Evolutionary conservation across 2,329 filamentous ascomycete genomes (phyloP), one percentile per base, ranked within the genome.

Genomic region (Podosphaera xanthii): DNA sequence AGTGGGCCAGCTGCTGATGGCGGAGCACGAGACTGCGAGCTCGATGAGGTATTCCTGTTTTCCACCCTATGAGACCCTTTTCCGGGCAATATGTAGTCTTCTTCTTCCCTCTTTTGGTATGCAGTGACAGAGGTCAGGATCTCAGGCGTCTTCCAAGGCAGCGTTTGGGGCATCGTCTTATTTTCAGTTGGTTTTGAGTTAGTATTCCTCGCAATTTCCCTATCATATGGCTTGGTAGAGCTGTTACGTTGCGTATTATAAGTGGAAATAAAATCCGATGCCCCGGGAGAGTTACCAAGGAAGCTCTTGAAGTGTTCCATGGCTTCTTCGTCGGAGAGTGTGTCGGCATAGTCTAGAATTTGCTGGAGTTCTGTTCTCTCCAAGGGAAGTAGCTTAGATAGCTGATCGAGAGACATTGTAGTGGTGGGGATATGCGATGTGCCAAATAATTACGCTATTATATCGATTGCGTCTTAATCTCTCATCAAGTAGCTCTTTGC

Each of bases 261-360:
- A 9, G 78, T 78, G 31, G 82, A 76, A 61, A 87, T 86, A 67
- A 87, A 87, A 64, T 86, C 82, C 58, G 86, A 70, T 1, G 80
- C 78, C 65, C 85, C 82, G 1, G 89, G 80, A 5, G 86, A 89
- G 69, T 94, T 88, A 57, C 91, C 92, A 0, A 98, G 78, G 58
- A 98, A 75, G 67, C 92, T 88, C 70, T 83, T 85, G 62, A 98
- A 84, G 70, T 97, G 88, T 49, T 89, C 83, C 57, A 82, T 88
- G 12, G 87, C 86, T 63, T 84, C 86, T 58, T 81, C 73, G 67
- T 85, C 89, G 30, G 88, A 82, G 7, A 97, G 77, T 0, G 82
- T 84, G 42, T 80, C 75, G 2, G 87, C 82, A 70, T 96, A 96
- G 55, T 87, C 81, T 64, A 97, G 76, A 50, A 96, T 79, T 68